Conservation (phyloP, 352 stramenopile genomes). For the Phytophthora sp. region DNA sequence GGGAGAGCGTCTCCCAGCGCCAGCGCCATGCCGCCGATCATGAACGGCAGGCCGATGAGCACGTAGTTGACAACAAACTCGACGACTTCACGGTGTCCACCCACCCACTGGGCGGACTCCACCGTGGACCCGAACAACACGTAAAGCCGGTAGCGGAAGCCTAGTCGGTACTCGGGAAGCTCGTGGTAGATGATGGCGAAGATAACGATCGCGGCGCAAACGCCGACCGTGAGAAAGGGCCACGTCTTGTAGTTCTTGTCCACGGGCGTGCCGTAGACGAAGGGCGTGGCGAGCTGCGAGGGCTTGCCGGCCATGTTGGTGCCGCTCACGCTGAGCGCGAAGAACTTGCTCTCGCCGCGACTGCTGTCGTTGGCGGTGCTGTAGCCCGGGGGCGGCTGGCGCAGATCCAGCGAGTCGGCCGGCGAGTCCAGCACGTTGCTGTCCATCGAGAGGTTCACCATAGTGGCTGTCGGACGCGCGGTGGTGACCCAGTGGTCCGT, state of each 20-base stretch:
- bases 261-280: slow-evolving; percentile 79
- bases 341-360: slow-evolving; percentile 70
- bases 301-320: slow-evolving; percentile 50
- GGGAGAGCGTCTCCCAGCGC: slow-evolving; percentile 70
- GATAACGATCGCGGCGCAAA: slow-evolving; percentile 55
- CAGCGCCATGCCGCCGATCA: slow-evolving; percentile 73
- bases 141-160: slow-evolving; percentile 72
- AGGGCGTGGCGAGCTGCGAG: slow-evolving; percentile 62
- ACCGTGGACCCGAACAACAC: slow-evolving; percentile 60
- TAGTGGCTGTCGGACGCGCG: slow-evolving; percentile 11
- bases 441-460: slow-evolving; percentile 57
- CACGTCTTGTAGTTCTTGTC: slow-evolving; percentile 86
- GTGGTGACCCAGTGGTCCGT: slow-evolving; percentile 10
- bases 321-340: slow-evolving; percentile 69
- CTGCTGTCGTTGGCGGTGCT: slow-evolving; percentile 36
- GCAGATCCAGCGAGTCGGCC: slow-evolving; percentile 36
- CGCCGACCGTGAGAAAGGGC: slow-evolving; percentile 66
- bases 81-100: slow-evolving; percentile 75
- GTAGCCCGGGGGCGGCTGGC: slow-evolving; percentile 26
- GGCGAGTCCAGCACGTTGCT: slow-evolving; percentile 50
- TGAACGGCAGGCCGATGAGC: slow-evolving; percentile 74
- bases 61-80: slow-evolving; percentile 79
- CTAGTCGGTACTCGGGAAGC: slow-evolving; percentile 70
- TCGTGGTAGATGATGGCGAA: slow-evolving; percentile 79
- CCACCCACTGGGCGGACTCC: slow-evolving; percentile 62